These are phyloP conservation scores for Draba incana DNA, from an alignment of 345 rosid species.

Conservation along the genomic window DNA sequence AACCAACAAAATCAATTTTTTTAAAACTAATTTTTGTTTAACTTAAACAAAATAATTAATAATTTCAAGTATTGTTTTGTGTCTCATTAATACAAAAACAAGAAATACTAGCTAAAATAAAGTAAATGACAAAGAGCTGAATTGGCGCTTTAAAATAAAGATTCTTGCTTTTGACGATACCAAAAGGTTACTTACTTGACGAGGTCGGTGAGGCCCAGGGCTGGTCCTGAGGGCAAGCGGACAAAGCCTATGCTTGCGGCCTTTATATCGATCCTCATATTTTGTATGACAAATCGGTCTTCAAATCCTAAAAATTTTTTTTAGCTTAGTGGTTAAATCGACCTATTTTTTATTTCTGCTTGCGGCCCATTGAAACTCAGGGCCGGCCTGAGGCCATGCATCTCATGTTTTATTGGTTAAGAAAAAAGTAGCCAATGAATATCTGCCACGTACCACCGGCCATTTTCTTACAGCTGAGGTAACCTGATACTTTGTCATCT, in stretches of 20 bases:
- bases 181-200: conserved; percentile 19
- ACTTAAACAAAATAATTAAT: not conserved
- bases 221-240: no score
- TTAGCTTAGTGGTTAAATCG: no score
- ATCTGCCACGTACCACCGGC: conserved; percentile 27
- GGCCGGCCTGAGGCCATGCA: conserved; percentile 42
- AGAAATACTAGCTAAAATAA: not conserved
- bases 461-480: conserved; percentile 25
- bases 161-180: conserved; percentile 40
- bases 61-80: conserved; percentile 8
- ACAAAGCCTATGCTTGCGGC: no score
- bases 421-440: not conserved
- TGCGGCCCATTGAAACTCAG: no score
- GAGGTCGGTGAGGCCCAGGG: conserved; percentile 41
- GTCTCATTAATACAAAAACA: no score
- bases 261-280: no score
- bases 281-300: no score
- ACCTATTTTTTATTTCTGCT: no score
- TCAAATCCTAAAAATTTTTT: no score
- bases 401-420: conserved; percentile 16
- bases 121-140: conserved; percentile 31
- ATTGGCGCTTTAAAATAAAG: conserved; percentile 35
- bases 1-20: not conserved
- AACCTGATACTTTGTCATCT: conserved; percentile 31
- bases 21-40: no score